A percentile compares a stretch with the other conserved stretches of the same genome.
These are phyloP conservation scores for Plasmopara viticola DNA, from an alignment of 352 stramenopile genomes.

Conservation along the genomic window DNA sequence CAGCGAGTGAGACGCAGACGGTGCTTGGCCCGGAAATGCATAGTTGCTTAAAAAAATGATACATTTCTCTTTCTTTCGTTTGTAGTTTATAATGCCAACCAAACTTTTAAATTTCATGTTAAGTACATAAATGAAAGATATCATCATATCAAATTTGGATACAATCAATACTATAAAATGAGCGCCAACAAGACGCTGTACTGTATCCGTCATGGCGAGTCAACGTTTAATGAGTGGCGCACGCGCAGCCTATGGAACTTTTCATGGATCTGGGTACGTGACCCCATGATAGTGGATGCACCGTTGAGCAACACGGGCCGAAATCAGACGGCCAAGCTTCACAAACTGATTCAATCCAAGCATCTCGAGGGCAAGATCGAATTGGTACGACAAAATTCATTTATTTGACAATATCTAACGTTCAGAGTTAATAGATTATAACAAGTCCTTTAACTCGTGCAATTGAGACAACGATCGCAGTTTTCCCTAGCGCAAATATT, in stretches of 20 bases:
- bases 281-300: slow-evolving; percentile 82
- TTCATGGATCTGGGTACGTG: slow-evolving; percentile 77
- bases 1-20: too few species aligned
- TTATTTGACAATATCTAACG: neutral
- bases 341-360: slow-evolving; percentile 28
- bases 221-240: slow-evolving; percentile 85
- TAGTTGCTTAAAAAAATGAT: too few species aligned
- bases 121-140: too few species aligned
- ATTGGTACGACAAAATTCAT: slow-evolving; percentile 29
- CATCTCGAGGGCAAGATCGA: slow-evolving; percentile 59
- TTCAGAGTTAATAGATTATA: slow-evolving; percentile 46
- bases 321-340: slow-evolving; percentile 48
- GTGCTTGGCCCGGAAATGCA: too few species aligned
- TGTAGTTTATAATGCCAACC: too few species aligned
- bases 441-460: slow-evolving; percentile 77
- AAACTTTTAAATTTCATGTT: too few species aligned
- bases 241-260: slow-evolving; percentile 73
- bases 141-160: too few species aligned
- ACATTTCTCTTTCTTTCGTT: too few species aligned
- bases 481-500: slow-evolving; percentile 45
- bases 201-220: slow-evolving; percentile 84
- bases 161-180: too few species aligned
- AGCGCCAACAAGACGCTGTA: slow-evolving; percentile 60
- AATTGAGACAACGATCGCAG: slow-evolving; percentile 69
- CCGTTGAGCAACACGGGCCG: slow-evolving; percentile 66